Evolutionary conservation across 2,329 filamentous ascomycete species (phyloP), one percentile per base, ranked within the genome.

Genomic region (Curvularia hawaiiensis): DNA sequence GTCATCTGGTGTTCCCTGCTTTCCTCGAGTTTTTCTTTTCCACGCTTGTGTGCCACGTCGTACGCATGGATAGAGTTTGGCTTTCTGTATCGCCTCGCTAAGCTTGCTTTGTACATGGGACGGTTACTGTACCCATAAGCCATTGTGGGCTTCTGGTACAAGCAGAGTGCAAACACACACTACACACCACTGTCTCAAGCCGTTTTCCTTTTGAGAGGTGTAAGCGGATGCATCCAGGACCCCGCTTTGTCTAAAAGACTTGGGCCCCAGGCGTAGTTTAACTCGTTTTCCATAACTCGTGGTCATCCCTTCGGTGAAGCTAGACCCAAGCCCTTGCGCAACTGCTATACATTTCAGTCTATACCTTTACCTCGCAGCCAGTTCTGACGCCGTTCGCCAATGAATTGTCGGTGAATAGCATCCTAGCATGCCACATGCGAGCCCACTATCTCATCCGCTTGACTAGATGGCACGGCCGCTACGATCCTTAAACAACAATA

Each of bases 41-140:
- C 28, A 31, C 5, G 7, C 6, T 14, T 22, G 31, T 46, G 51
- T 47, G 33, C 46, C 20, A 54, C 45, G 51, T 58, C 18, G 31
- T 54, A 12, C 40, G 43, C 28, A 31, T 22, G n/a, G 45, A 45
- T n/a, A n/a, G 41, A 24, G 41, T 24, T 4, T 24, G 4, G n/a
- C 20, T 50, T 50, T 47, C 48, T 49, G 51, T 58, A 44, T 40
- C 14, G 14, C 40, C 31, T 43, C 45, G 40, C 35, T 26, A 40
- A 41, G 49, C 50, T 40, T 26, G 8, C 41, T 38, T 54, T 33
- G 51, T 58, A 50, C 54, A 26, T 18, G 18, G n/a, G 31, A 28
- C n/a, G 31, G 20, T 46, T 49, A 46, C 12, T 47, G 18, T 44
- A n/a, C n/a, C n/a, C n/a, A 28, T 33, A 24, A 38, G 30, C 46